These are phyloP conservation scores for Drosera spatulata DNA, from an alignment of 179 eudicot genomes.

Conservation along the genomic window DNA sequence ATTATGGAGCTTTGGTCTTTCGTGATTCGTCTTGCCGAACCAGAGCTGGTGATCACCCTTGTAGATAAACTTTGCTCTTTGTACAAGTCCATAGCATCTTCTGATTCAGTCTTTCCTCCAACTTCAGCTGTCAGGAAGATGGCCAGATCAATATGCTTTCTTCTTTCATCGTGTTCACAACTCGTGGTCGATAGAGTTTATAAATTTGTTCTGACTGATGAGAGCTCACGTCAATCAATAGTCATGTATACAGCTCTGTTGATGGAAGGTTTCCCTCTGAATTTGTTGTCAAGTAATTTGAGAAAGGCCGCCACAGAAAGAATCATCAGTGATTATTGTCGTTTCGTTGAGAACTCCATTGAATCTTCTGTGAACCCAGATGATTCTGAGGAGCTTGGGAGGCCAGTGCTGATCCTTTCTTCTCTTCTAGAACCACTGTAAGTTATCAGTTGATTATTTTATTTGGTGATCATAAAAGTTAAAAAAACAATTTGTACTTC, in stretches of 20 bases:
- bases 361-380: conserved; percentile 23
- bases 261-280: conserved; percentile 76
- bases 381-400: conserved; percentile 29
- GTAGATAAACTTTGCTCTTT: conserved; percentile 57
- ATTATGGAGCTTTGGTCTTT: conserved; percentile 87
- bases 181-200: conserved; percentile 50
- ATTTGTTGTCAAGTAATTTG: conserved; percentile 45
- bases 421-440: conserved; percentile 63
- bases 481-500: no score
- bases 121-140: conserved; percentile 43
- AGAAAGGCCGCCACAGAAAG: conserved; percentile 40
- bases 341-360: conserved; percentile 41
- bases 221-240: conserved; percentile 29
- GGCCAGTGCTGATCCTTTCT: conserved; percentile 56
- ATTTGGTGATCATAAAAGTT: no score
- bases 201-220: conserved; percentile 29
- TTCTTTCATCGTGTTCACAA: conserved; percentile 42
- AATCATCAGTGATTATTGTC: conserved; percentile 39
- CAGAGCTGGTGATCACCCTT: conserved; percentile 30
- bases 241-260: conserved; percentile 48
- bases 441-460: conserved; percentile 20
- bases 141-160: conserved; percentile 62
- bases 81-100: conserved; percentile 34
- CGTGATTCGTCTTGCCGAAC: conserved; percentile 60
- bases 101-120: conserved; percentile 35